Base-by-base conservation (phyloP, 352 stramenopile species). In the Pelagophyceae sp. region DNA sequence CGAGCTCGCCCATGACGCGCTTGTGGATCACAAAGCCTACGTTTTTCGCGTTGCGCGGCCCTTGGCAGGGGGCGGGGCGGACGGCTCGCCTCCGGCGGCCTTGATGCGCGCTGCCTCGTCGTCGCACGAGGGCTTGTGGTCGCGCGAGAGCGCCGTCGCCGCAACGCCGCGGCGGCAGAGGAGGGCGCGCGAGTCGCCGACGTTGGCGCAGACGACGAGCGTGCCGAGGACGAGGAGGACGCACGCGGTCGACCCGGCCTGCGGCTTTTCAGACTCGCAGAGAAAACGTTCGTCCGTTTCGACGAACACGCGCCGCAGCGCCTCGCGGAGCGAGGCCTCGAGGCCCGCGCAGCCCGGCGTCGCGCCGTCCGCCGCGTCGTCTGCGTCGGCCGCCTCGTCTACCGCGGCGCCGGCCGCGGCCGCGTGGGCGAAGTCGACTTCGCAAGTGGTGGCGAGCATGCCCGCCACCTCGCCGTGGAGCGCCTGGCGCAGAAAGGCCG, bases 151-250 rank as follows among this genome's bases (percentile, higher is more conserved):
- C 77, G 94, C 90, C 29, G 94, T 86, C 0, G 91, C 92, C 35
- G 87, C 83, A 0, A 92, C 91, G 67, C 85, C 86, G 23, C 87
- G 88, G 29, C 93, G 88, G 63, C 92, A 97, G 61, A 98, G 75
- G 27, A 98, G 88, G 6, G 96, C 96, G 6, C 95, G 87, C 45
- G 92, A 97, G 79, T 99, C 95, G 38, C 95, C 95, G 11, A 98
- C 93, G 78, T 99, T 99, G 0, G 93, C 92, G 11, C 96, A 92
- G 81, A 97, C 98, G 50, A 98, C 80, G 61, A 90, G 83, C 40
- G 92, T 88, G 5, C 94, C 94, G 6, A 96, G 87, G 35, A 98
- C 84, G 65, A 98, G 87, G 23, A 96, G 91, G 0, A 93, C 97
- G 1, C 93, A 96, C 20, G 92, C 93, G 0, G 95, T 99, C 61